Conservation (phyloP, 75 land plant genomes). For the Azolla pinnata region DNA sequence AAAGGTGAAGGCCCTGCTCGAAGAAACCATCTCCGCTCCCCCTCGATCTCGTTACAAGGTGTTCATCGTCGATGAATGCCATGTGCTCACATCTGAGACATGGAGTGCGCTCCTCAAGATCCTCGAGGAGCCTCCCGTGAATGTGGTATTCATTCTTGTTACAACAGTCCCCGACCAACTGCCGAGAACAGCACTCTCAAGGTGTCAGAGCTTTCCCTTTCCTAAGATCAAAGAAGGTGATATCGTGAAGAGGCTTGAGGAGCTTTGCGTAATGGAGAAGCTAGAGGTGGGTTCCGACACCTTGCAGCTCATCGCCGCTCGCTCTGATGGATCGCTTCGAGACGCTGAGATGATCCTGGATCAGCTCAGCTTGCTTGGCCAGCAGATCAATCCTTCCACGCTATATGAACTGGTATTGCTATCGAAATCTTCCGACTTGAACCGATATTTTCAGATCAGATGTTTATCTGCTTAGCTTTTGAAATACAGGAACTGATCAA, state of each 20-base stretch:
- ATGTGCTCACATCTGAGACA: conserved; percentile 37
- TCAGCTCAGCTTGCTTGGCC: conserved; percentile 65
- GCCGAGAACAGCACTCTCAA: conserved; percentile 41
- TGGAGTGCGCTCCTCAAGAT: conserved; percentile 52
- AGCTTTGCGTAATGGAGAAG: conserved; percentile 35
- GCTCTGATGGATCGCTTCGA: conserved; percentile 61
- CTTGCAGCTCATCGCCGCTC: conserved; percentile 49
- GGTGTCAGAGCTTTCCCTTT: conserved; percentile 56
- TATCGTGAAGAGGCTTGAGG: conserved; percentile 36
- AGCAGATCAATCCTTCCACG: conserved; percentile 38
- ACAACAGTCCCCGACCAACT: conserved; percentile 49
- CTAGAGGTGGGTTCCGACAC: conserved; percentile 48
- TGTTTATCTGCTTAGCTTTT: conserved; percentile 3
- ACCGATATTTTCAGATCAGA: conserved; percentile 8
- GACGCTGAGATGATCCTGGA: conserved; percentile 81
- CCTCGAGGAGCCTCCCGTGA: conserved; percentile 42
- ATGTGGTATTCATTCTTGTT: conserved; percentile 62
- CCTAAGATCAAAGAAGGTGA: conserved; percentile 57
- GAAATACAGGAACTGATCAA: too few species aligned
- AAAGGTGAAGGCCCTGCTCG: conserved; percentile 21
- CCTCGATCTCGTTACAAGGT: conserved; percentile 39
- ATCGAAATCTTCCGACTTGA: background rate
- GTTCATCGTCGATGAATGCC: conserved; percentile 64
- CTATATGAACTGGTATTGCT: conserved; percentile 74
- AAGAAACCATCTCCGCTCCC: conserved; percentile 16